Evolutionary conservation across 2,329 filamentous ascomycete species (phyloP), one percentile per base, ranked within the genome.

Genomic region (Botryotinia globosa): DNA sequence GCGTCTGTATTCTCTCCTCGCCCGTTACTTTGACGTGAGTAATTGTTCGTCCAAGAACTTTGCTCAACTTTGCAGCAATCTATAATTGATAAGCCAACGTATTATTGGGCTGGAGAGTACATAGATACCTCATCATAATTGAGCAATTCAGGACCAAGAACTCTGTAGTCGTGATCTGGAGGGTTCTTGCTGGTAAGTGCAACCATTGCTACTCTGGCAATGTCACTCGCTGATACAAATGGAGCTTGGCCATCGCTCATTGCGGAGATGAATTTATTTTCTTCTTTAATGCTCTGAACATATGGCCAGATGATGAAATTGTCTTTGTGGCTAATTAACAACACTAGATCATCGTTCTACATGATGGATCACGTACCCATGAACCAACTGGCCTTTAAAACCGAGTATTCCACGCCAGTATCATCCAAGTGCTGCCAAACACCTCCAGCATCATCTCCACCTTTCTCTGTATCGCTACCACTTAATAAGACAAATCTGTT

Each of bases 351-450:
- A 42, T 39, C 29, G 14, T 29, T 29, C 25, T 62, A 8, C 8
- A 9, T 6, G 37, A 42, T 62, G 7, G 34, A 39, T 25, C 25
- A 42, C 34, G 25, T 65, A 65, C 44, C 62, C 44, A 44, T 65
- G 39, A 44, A 65, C 44, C 64, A 67, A 67, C 14, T 67, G 18
- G 45, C 44, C 22, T n/a, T 54, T 45, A 67, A 39, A 67, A 39
- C 12, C 18, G 66, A 42, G n/a, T 69, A 44, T 18, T 69, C 66
- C 9, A 69, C 66, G 9, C n/a, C 37, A 6, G 32, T 20, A 25
- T 69, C 12, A 59, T 69, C 66, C 32, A 69, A 58, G 37, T 69
- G 37, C n/a, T 69, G 45, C 51, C 66, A 69, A 32, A 58, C 51
- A 5, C n/a, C n/a, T 34, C 51, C 66, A 39, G 18, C 32, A 20